Evolutionary conservation across 83 land plant species (phyloP).

Genomic region (Larix sibirica): DNA sequence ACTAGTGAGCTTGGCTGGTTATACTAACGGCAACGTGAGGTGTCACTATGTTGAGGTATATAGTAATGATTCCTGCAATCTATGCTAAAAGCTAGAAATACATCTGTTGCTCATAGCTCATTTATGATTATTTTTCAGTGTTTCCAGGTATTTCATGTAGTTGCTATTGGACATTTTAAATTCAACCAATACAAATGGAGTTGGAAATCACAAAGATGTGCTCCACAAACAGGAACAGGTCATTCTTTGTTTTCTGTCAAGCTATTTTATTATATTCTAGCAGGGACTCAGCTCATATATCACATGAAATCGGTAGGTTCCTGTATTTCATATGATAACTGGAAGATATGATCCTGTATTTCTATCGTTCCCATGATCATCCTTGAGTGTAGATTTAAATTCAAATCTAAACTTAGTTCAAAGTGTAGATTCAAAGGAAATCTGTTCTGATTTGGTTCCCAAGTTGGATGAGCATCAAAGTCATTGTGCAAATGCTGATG

Average conservation of each 20-base stretch:
- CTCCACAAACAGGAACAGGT: too few species aligned
- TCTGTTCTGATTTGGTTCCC: background rate
- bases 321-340: background rate
- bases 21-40: background rate
- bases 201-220: too few species aligned
- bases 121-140: background rate
- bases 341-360: background rate
- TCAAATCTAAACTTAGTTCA: too few species aligned
- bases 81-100: too few species aligned
- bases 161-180: background rate
- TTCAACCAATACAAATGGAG: background rate
- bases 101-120: background rate
- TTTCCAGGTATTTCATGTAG: slow-evolving; percentile 1
- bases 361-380: background rate
- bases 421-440: background rate
- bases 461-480: background rate
- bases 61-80: background rate
- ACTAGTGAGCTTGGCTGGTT: background rate
- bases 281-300: too few species aligned
- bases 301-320: background rate
- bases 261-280: too few species aligned
- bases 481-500: background rate
- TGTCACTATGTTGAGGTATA: background rate
- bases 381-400: background rate
- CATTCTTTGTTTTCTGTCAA: too few species aligned